phyloP scores from a whole-genome alignment of 2,329 filamentous ascomycete species.

The Ascochyta clinopodiicola region DNA sequence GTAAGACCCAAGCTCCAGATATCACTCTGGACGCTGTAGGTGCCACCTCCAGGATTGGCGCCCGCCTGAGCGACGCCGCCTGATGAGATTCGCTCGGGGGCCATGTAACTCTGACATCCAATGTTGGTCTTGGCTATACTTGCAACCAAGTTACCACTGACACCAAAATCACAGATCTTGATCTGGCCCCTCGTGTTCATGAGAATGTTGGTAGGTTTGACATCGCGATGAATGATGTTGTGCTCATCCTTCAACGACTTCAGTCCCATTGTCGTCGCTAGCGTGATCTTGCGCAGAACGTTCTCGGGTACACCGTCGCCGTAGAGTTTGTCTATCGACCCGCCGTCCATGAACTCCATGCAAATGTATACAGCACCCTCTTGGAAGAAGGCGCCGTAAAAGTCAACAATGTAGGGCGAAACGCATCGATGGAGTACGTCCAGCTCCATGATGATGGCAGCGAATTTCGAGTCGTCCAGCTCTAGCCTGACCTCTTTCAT shows the following conservation, averaged over 20 bases:
- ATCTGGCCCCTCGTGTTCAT: conserved; percentile 88
- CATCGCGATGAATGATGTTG: conserved; percentile 98
- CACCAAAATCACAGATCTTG: conserved; percentile 99
- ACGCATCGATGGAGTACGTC: conserved; percentile 94
- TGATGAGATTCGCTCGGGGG: conserved; percentile 90
- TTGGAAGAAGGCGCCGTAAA: conserved; percentile 98
- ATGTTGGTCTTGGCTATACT: conserved; percentile 99
- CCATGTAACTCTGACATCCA: conserved; percentile 99
- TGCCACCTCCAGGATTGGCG: conserved; percentile 73
- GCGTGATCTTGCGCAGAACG: conserved; percentile 86
- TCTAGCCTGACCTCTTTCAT: conserved; percentile 99
- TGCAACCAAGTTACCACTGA: conserved; percentile 93
- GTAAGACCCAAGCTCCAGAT: conserved; percentile 96
- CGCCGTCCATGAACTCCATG: conserved; percentile 99
- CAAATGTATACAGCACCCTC: conserved; percentile 99
- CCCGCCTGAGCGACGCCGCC: conserved; percentile 77
- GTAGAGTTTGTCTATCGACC: conserved; percentile 96
- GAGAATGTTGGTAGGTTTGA: conserved; percentile 98
- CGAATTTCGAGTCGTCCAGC: conserved; percentile 94
- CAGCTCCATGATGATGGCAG: conserved; percentile 95
- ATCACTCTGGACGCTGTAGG: conserved; percentile 97
- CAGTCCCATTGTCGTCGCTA: conserved; percentile 87
- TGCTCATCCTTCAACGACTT: conserved; percentile 96
- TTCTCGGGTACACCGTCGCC: conserved; percentile 86
- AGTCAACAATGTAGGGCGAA: conserved; percentile 97